These are phyloP conservation scores for Ophiocordyceps robertsii DNA, from an alignment of 2,329 filamentous ascomycete genomes.

Conservation along the genomic window DNA sequence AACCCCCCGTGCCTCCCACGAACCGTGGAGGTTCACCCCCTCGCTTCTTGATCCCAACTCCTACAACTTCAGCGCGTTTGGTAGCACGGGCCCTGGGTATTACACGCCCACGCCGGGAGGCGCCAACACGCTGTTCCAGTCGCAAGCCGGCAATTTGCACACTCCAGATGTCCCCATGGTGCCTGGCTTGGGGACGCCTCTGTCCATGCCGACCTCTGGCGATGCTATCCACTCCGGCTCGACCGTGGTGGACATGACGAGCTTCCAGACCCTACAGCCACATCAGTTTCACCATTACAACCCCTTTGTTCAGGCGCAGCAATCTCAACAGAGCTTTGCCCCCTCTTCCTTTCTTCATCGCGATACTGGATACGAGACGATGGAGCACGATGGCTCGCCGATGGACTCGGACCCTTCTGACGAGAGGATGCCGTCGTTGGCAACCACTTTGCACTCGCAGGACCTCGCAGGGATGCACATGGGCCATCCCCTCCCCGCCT, in stretches of 20 bases:
- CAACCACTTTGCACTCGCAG: conserved; percentile 43
- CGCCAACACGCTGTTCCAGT: conserved; percentile 68
- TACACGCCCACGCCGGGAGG: conserved; percentile 81
- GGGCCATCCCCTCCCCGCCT: conserved; percentile 32
- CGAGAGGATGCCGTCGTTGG: conserved; percentile 40
- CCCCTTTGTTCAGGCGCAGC: conserved; percentile 52
- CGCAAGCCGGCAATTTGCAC: conserved; percentile 74
- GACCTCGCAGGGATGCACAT: conserved; percentile 33
- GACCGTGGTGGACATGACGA: conserved; percentile 49
- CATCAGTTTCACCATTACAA: conserved; percentile 56
- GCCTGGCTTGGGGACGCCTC: conserved; percentile 66
- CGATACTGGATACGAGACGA: conserved; percentile 65
- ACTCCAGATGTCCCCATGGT: conserved; percentile 64
- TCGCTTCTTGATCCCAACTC: conserved; percentile 79
- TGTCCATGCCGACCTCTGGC: conserved; percentile 63
- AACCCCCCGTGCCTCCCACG: conserved; percentile 65
- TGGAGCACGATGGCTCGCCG: conserved; percentile 62
- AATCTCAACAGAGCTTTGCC: conserved; percentile 49
- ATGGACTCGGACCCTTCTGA: conserved; percentile 42
- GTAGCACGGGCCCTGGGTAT: conserved; percentile 68
- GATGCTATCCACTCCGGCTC: conserved; percentile 47
- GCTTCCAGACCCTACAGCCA: conserved; percentile 49
- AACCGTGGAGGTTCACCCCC: conserved; percentile 79
- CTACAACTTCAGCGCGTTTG: conserved; percentile 66
- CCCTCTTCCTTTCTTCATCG: conserved; percentile 72